Conservation (phyloP, 2,329 filamentous ascomycete genomes). For the Davidsoniella eucalypti region DNA sequence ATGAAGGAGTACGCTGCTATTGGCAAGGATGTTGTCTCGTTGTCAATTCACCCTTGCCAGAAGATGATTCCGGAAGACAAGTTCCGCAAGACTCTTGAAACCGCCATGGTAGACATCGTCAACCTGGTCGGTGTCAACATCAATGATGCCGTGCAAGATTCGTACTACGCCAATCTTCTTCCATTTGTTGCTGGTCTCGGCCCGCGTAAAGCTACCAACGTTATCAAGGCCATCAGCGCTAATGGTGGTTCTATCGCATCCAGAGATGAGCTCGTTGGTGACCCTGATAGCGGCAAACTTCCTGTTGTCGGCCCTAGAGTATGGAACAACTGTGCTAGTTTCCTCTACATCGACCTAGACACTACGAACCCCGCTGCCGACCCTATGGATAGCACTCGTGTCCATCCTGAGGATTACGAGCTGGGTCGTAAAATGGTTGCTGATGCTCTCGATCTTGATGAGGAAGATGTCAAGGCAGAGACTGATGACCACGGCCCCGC, state of each 20-base stretch:
- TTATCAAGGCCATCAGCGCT: conserved; percentile 62
- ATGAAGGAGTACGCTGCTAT: conserved; percentile 93
- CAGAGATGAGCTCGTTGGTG: conserved; percentile 74
- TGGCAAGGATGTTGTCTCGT: conserved; percentile 70
- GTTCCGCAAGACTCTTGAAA: conserved; percentile 71
- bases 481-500: conserved; percentile 77
- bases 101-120: conserved; percentile 96
- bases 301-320: conserved; percentile 77
- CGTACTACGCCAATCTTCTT: conserved; percentile 70
- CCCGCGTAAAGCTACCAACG: conserved; percentile 71
- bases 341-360: conserved; percentile 80
- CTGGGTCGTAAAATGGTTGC: conserved; percentile 96
- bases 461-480: conserved; percentile 94
- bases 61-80: conserved; percentile 78
- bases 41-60: conserved; percentile 81
- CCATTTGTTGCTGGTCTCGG: conserved; percentile 86
- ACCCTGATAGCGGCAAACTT: conserved; percentile 60
- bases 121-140: conserved; percentile 93
- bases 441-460: conserved; percentile 87
- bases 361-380: conserved; percentile 67
- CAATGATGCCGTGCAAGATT: conserved; percentile 72
- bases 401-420: conserved; percentile 97
- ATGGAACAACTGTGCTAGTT: conserved; percentile 95
- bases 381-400: conserved; percentile 88
- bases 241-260: conserved; percentile 78